Base-by-base conservation (phyloP, 139 green algal species). In the Parachlorella kessleri region DNA sequence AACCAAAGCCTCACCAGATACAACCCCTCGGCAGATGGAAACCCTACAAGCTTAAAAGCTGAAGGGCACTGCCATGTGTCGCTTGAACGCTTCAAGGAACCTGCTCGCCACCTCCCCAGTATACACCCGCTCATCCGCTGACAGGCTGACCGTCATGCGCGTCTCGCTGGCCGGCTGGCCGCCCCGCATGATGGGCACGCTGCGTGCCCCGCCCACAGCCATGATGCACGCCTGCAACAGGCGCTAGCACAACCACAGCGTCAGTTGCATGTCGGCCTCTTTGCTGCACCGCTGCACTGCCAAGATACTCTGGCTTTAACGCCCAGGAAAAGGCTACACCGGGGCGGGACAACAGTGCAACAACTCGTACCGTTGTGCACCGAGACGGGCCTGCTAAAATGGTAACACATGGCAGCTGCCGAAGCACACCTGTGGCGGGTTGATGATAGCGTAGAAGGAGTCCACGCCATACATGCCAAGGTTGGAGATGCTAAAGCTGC, bases 391-490 rank as follows among this genome's bases (percentile, higher is more conserved):
- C n/a, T n/a, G n/a, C n/a, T n/a, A n/a, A n/a, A n/a, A n/a, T n/a
- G n/a, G n/a, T n/a, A n/a, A n/a, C n/a, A n/a, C n/a, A n/a, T n/a
- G 28, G 64, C 28, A 6, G 64, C 23, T 18, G 3, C 41, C 8
- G 24, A 86, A 66, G 42, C 73, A 48, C 33, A 83, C 83, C 77
- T 92, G 90, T 3, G 94, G 94, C 10, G 95, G 96, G 88, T 99
- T 99, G 81, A 99, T 94, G 88, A 99, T 99, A 41, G 96, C 95
- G 42, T 18, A 88, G 84, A 99, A 99, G 33, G 80, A 18, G 63
- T 94, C 84, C 1, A 98, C 71, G 5, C 92, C 91, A 77, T 91
- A 98, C 96, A 99, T 99, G 48, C 96, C 94, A 36, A 98, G 85
- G 82, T 98, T 98, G 53, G 87, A 94, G 42, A 98, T 91, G 55